Percentiles rank a stretch among this genome's conserved stretches.
Conservation (phyloP, 2,329 filamentous ascomycete species). For the Pyricularia sp. region DNA sequence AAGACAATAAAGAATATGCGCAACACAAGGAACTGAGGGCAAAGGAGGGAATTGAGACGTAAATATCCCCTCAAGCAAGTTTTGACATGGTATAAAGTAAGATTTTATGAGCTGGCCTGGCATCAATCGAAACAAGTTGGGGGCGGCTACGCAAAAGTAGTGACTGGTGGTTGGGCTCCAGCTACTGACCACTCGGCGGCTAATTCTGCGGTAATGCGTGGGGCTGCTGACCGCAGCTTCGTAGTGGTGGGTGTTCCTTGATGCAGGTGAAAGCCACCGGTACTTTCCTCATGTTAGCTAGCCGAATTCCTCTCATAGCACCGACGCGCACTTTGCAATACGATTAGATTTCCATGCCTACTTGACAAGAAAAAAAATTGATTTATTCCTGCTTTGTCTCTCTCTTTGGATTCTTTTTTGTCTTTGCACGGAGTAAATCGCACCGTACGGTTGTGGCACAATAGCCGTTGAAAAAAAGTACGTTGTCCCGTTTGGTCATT, state of each 20-base stretch:
- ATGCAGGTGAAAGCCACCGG: not conserved
- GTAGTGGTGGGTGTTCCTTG: not conserved
- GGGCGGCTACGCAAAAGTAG: not conserved
- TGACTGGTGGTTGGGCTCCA: not conserved
- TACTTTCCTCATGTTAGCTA: not conserved
- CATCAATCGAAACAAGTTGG: not conserved
- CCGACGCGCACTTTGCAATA: not conserved
- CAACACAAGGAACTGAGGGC: no score
- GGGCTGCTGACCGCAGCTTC: not conserved
- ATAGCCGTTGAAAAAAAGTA: not conserved
- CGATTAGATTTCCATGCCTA: not conserved
- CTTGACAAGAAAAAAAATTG: no score
- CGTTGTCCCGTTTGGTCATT: not conserved
- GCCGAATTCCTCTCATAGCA: not conserved
- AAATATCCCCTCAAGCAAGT: no score
- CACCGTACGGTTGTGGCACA: not conserved
- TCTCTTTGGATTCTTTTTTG: not conserved
- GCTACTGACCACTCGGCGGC: not conserved
- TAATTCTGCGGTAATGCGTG: not conserved
- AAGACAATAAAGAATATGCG: not conserved
- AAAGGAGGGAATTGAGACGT: no score
- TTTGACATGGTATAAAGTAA: no score
- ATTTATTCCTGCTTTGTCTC: not conserved
- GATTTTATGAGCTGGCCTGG: not conserved
- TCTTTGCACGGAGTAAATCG: not conserved